Evolutionary conservation across 768 basidiomycete species (phyloP), one percentile per base, ranked within the genome.

Genomic region (Leucosporidium creatinivorum): DNA sequence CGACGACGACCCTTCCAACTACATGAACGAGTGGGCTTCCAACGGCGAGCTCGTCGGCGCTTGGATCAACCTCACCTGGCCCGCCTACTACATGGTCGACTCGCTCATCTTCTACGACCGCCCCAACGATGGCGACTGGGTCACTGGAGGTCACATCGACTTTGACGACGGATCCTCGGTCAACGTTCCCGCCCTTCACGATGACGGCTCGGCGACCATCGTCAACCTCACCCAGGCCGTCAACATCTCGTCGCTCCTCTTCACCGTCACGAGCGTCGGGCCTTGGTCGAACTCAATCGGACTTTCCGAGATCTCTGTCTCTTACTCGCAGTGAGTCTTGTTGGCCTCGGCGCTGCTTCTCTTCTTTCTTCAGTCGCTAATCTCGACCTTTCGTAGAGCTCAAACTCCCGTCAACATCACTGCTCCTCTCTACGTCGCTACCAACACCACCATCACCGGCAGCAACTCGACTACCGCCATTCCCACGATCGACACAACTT

Each of bases 161-260:
- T 21, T 58, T 59, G 44, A 57, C 39, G 39, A 44, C 15, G 39
- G 39, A 44, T 44, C 39, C 13, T 44, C 39, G 68, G 13, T 48
- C 64, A 21, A 23, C 64, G 2, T 44, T 66, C 48, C 65, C 21
- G 65, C 67, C 21, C 71, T 73, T 26, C 58, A 62, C 30, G 69
- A 73, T 61, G 71, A 73, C n/a, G 71, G 71, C 31, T 73, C 71
- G 17, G 71, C 71, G 18, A 69, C 71, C 1, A 58, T 69, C 28
- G 33, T 73, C 39, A 33, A 56, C 17, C 65, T 73, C 18, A 33
- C 39, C 25, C 57, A 54, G 5, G 21, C 65, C 2, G 64, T 66
- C 55, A 31, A 61, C 8, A 64, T 68, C 3, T 31, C 57, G 12
- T 61, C 50, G 10, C 31, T 73, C 33, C 51, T 60, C 21, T 64